Evolutionary conservation across 352 stramenopile genomes (phyloP), one percentile per base, ranked within the genome.

Genomic region (Pythium apleroticum): DNA sequence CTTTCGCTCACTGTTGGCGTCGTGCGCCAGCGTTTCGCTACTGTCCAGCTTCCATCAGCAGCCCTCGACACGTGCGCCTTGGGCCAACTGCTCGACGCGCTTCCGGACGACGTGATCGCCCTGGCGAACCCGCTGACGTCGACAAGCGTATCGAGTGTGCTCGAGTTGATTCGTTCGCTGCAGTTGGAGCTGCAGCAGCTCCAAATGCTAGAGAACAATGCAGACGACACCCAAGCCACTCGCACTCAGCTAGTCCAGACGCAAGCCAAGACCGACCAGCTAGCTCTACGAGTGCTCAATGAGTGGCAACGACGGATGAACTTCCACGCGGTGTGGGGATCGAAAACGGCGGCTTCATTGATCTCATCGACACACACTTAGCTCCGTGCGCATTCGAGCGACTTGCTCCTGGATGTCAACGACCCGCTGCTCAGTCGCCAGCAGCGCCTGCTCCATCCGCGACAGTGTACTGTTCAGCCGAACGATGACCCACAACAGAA

Each of bases 401-500:
- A 69, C 25, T 24, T 69, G 66, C 24, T 66, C 20, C 28, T 69
- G 60, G 9, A 73, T 60, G 31, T 62, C 61, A 5, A 41, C 17
- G 5, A 73, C 19, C 1, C 46, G 37, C 30, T 76, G 20, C 15
- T 72, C 78, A 31, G 80, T 88, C 15, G 72, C 37, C 52, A 74
- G 15, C 27, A 91, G 72, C n/a, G 72, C 65, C 7, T 70, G 57
- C 45, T 93, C 80, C 28, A 93, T 88, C 12, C 65, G 86, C n/a
- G 69, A 72, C 41, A 93, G 63, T 31, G 81, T 81, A 60, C 65
- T 66, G 63, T 90, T 79, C 35, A 93, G 63, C 25, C 73, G 74
- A 33, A 89, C 63, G 2, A 91, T 72, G n/a, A 90, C 62, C 49
- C 86, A 72, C 35, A 90, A 46, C 22, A 93, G 46, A 39, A 87